A percentile compares a stretch with the other conserved stretches of the same genome.
Conservation (phyloP, 1,284 basidiomycete species). For the Anthracocystis panici-leucophaei region DNA sequence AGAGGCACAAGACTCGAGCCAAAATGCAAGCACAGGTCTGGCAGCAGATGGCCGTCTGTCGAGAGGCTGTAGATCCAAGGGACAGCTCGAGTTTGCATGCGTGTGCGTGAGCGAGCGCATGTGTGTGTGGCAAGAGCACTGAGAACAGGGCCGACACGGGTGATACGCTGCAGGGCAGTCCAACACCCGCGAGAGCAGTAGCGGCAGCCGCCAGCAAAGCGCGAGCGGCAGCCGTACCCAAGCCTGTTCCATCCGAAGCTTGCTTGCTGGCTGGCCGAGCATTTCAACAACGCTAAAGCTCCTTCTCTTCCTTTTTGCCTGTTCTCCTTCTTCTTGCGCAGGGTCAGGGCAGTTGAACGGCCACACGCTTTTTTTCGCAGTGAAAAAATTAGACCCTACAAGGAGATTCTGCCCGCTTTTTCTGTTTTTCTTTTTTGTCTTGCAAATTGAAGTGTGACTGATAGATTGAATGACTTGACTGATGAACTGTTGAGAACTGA, state of each 20-base stretch:
- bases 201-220: neutral
- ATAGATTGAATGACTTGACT: neutral
- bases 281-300: neutral
- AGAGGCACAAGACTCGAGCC: too few species aligned
- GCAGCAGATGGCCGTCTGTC: too few species aligned
- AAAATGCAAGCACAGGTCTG: too few species aligned
- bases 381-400: constrained; percentile 13
- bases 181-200: neutral
- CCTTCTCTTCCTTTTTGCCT: neutral
- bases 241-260: neutral
- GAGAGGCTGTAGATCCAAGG: too few species aligned
- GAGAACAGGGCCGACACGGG: too few species aligned
- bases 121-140: too few species aligned
- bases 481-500: constrained; percentile 3
- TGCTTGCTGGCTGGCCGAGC: constrained; percentile 3
- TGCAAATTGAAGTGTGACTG: constrained; percentile 11
- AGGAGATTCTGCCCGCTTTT: constrained; percentile 5
- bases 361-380: constrained; percentile 8
- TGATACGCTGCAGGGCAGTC: neutral
- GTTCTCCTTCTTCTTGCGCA: neutral
- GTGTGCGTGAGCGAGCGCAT: too few species aligned
- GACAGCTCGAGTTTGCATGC: too few species aligned
- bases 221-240: neutral
- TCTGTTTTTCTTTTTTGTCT: constrained; percentile 5
- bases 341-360: constrained; percentile 9